Evolutionary conservation across 495 filamentous ascomycete species (phyloP), one percentile per base, ranked within the genome.

Genomic region (Aspergillus conjunctus): DNA sequence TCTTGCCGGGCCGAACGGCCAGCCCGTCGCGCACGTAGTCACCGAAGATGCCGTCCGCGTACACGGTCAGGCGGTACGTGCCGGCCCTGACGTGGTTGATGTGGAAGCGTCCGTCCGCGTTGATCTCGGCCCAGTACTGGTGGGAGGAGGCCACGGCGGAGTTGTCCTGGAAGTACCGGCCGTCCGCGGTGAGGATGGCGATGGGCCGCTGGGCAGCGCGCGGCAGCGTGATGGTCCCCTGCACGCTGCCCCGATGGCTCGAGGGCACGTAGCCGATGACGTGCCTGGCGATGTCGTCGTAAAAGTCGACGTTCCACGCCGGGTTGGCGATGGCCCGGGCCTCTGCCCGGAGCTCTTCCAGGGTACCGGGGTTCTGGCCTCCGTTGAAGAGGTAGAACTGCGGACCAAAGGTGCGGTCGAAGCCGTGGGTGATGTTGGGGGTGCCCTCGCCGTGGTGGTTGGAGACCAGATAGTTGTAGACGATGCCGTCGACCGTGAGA

Each of bases 381-480:
- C 78, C 79, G 63, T 84, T 86, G 74, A 85, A 87, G 60, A 82
- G 64, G 58, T 80, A 87, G 65, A 78, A 85, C 54, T 83, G 80
- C 4, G 82, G 83, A 2, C 83, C 83, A 54, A 80, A 85, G 0
- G 81, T 85, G 21, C 82, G 74, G 59, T 85, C 81, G 61, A 84
- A 85, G 18, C 83, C 84, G 62, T 81, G 60, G 0, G 83, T 85
- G 62, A 86, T 85, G 41, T 85, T 84, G 6, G 84, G 83, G 4
- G 77, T 79, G 45, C 78, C 79, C 52, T 81, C 81, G 14, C 81
- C 81, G 50, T 85, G 82, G 62, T 85, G 81, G 51, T 84, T 85
- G 6, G 77, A 81, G 2, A 84, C 81, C 26, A 74, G 61, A 49
- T 76, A 77, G 63, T 85, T 83, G 62, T 83, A 83, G 2, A 85